Evolutionary conservation across 768 basidiomycete species (phyloP).

Genomic region (Rhizopogon vulgaris): DNA sequence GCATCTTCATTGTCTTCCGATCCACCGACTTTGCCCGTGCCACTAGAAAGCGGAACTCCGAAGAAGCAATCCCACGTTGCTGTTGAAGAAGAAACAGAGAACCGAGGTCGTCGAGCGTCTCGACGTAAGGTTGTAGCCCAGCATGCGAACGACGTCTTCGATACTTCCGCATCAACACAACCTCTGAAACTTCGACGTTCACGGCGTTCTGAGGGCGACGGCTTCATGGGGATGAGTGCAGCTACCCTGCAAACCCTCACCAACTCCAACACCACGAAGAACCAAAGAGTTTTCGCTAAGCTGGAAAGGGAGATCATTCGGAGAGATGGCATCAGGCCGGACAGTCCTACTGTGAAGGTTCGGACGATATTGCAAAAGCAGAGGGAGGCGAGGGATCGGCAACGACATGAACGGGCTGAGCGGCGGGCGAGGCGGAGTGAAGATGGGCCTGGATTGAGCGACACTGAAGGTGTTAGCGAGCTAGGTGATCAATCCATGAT

Average conservation of each 20-base stretch:
- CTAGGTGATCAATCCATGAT: conserved; percentile 3
- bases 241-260: conserved; percentile 67
- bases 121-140: conserved; percentile 40
- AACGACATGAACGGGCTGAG: conserved; percentile 53
- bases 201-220: conserved; percentile 29
- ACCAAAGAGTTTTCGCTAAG: conserved; percentile 58
- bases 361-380: conserved; percentile 62
- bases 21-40: not conserved
- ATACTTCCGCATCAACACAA: conserved; percentile 19
- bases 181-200: conserved; percentile 36
- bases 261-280: conserved; percentile 61
- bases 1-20: not conserved
- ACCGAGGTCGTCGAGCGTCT: conserved; percentile 40
- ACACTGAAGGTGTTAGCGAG: conserved; percentile 24
- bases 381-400: conserved; percentile 52
- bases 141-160: conserved; percentile 34
- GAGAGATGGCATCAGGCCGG: conserved; percentile 65
- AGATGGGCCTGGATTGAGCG: conserved; percentile 20
- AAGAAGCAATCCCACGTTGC: conserved; percentile 13
- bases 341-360: conserved; percentile 73
- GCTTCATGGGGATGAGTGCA: conserved; percentile 63
- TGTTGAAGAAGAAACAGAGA: conserved; percentile 7
- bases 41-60: conserved; percentile 9
- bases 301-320: conserved; percentile 68
- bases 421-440: conserved; percentile 48